A percentile compares a stretch with the other conserved stretches of the same genome.
Conservation (phyloP, 306 rosid species). For the Carpinus viminea region DNA sequence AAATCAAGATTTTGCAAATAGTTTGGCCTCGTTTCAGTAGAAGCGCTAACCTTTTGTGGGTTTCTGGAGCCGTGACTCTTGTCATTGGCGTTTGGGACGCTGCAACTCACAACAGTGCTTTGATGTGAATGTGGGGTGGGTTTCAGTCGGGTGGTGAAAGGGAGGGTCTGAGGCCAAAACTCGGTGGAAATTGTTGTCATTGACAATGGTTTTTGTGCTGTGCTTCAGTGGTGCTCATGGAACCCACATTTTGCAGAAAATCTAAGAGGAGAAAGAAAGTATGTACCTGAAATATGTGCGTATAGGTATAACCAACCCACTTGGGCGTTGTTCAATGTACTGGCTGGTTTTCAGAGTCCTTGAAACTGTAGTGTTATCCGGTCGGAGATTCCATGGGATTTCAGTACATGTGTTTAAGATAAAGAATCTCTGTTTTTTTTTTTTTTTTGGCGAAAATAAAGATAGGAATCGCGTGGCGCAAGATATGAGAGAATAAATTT, state of each 20-base stretch:
- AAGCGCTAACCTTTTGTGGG: conserved; percentile 27
- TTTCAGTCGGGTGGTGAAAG: conserved; percentile 30
- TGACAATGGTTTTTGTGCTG: conserved; percentile 7
- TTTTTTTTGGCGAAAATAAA: too few species aligned
- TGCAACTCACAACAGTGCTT: conserved; percentile 30
- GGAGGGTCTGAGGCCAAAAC: conserved; percentile 52
- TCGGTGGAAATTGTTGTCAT: conserved; percentile 69
- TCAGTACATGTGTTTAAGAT: conserved; percentile 27
- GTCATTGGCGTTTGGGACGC: conserved; percentile 34
- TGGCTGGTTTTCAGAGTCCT: neutral
- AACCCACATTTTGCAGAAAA: conserved; percentile 11
- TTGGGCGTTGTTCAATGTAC: neutral
- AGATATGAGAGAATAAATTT: too few species aligned
- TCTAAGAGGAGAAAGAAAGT: neutral
- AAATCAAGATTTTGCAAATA: conserved; percentile 29
- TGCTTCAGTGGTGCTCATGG: conserved; percentile 27
- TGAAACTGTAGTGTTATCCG: neutral
- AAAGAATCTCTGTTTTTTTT: conserved; percentile 15
- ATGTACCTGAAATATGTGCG: conserved; percentile 7
- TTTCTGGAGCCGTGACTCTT: conserved; percentile 29
- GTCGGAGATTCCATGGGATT: neutral
- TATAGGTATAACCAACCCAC: neutral
- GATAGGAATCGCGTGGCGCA: too few species aligned
- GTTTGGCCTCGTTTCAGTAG: conserved; percentile 37
- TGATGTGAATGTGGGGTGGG: conserved; percentile 38